A percentile compares a stretch with the other conserved stretches of the same genome.
Evolutionary conservation across 345 rosid species (phyloP).

Genomic region (Euphorbia peplus): DNA sequence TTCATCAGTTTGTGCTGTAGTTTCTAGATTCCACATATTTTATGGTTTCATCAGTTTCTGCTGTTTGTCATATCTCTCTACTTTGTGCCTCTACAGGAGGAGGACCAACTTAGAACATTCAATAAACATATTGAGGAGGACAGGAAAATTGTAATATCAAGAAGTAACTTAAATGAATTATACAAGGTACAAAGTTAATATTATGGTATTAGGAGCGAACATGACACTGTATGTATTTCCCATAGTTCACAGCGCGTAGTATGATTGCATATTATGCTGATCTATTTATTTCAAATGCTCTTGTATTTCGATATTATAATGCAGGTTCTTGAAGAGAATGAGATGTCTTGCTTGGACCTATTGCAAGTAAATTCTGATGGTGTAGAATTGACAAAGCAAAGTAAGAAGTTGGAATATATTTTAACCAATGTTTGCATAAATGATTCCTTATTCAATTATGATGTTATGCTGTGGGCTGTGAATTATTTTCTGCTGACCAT

Average conservation of each 20-base stretch:
- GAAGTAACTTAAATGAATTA: slow-evolving; percentile 81
- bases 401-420: slow-evolving; percentile 48
- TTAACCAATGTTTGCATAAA: background rate
- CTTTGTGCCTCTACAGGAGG: slow-evolving; percentile 54
- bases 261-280: background rate
- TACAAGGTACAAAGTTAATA: slow-evolving; percentile 52
- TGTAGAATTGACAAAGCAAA: slow-evolving; percentile 67
- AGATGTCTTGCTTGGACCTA: slow-evolving; percentile 71
- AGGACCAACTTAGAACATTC: slow-evolving; percentile 60
- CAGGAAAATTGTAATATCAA: slow-evolving; percentile 68
- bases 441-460: background rate
- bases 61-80: background rate
- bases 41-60: background rate
- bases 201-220: background rate
- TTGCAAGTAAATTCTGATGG: slow-evolving; percentile 76
- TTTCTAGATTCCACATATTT: background rate
- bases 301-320: background rate
- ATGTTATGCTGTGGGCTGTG: background rate
- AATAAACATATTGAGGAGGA: slow-evolving; percentile 93
- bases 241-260: background rate
- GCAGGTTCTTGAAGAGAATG: slow-evolving; percentile 94
- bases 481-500: background rate
- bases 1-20: background rate
- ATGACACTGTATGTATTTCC: background rate
- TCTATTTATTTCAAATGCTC: background rate